Conservation (phyloP, 768 basidiomycete genomes). For the Termitomyces sp. region DNA sequence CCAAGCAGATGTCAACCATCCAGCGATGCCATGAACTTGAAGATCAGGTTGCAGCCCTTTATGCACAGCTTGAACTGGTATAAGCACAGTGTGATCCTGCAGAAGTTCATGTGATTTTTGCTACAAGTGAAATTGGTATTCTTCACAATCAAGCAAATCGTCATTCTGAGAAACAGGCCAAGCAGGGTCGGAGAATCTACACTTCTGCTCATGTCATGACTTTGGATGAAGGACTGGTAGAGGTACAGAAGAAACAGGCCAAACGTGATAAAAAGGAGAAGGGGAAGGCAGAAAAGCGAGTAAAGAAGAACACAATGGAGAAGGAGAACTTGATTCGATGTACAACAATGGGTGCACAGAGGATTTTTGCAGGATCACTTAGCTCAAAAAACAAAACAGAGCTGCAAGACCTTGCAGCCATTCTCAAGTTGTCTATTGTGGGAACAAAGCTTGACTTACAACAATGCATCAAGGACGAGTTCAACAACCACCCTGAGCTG, state of each 20-base stretch:
- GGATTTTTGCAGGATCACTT: not conserved
- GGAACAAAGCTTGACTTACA: not conserved
- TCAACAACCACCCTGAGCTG: not conserved
- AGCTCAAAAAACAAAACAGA: not conserved
- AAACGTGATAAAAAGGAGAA: not conserved
- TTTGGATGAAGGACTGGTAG: not conserved
- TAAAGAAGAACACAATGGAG: not conserved
- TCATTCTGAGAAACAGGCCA: not conserved
- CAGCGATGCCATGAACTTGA: not conserved
- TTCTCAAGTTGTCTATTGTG: not conserved
- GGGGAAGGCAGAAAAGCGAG: not conserved
- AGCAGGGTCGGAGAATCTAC: not conserved
- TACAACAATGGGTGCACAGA: not conserved
- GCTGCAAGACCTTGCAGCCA: not conserved
- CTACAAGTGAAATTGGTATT: not conserved
- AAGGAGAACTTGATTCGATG: not conserved
- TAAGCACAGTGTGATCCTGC: not conserved
- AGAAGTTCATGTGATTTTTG: not conserved
- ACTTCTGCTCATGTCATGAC: not conserved
- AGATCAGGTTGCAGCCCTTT: not conserved
- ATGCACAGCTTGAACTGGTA: not conserved
- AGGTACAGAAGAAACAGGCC: not conserved
- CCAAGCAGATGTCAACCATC: too few species aligned
- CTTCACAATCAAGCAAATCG: not conserved
- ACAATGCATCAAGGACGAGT: not conserved